Conservation (phyloP, 2,329 filamentous ascomycete species). For the Arthrinium puccinioides region DNA sequence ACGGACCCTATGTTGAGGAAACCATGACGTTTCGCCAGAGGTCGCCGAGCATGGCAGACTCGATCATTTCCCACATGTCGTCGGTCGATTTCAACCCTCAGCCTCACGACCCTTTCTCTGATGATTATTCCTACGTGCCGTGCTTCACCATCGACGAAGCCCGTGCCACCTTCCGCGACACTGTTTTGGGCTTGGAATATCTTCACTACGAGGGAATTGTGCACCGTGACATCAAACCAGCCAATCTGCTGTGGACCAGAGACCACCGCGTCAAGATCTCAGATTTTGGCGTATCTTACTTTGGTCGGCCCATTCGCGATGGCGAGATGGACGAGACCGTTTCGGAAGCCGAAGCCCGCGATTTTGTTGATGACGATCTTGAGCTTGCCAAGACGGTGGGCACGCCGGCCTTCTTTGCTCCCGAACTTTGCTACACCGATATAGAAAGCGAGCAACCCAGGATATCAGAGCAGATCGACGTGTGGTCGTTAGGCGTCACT, state of each 20-base stretch:
- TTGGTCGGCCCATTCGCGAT: slow-evolving; percentile 79
- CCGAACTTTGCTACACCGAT: slow-evolving; percentile 89
- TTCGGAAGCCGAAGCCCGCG: slow-evolving; percentile 74
- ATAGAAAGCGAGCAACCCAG: slow-evolving; percentile 61
- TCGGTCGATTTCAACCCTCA: slow-evolving; percentile 52
- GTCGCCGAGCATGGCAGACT: slow-evolving; percentile 75
- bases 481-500: slow-evolving; percentile 95
- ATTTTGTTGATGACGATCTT: slow-evolving; percentile 86
- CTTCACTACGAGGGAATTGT: slow-evolving; percentile 82
- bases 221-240: slow-evolving; percentile 79
- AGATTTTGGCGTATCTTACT: slow-evolving; percentile 96
- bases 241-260: slow-evolving; percentile 81
- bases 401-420: slow-evolving; percentile 94
- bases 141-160: slow-evolving; percentile 83
- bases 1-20: slow-evolving; percentile 55
- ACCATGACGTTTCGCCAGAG: slow-evolving; percentile 55
- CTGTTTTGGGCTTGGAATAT: slow-evolving; percentile 87
- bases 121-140: slow-evolving; percentile 89
- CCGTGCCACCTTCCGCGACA: slow-evolving; percentile 82
- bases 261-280: slow-evolving; percentile 93
- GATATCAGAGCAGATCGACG: slow-evolving; percentile 89
- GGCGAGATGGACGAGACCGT: slow-evolving; percentile 69
- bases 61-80: slow-evolving; percentile 64
- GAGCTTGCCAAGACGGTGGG: slow-evolving; percentile 98
- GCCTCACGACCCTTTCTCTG: slow-evolving; percentile 62